Evolutionary conservation across 352 stramenopile genomes (phyloP).

Genomic region (Aphanomyces stellatus): DNA sequence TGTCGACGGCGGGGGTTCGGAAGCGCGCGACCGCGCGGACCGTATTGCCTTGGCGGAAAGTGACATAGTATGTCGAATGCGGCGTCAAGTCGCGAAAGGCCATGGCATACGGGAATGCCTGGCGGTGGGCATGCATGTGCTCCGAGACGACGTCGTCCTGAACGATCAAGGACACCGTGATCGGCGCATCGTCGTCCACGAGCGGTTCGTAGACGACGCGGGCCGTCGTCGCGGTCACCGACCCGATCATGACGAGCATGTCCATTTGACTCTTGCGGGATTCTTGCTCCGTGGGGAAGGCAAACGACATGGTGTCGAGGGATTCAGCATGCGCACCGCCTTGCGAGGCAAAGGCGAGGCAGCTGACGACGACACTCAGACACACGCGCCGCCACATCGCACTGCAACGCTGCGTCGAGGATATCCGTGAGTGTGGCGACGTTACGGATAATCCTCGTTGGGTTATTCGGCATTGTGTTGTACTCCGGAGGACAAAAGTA

Average conservation of each 20-base stretch:
- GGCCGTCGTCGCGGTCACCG: conserved; percentile 34
- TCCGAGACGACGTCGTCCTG: conserved; percentile 14
- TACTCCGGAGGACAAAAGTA: no score
- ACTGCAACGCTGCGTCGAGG: no score
- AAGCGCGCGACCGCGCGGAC: conserved; percentile 29
- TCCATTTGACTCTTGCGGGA: conserved; percentile 5
- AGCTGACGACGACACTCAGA: no score
- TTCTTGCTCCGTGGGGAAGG: not conserved
- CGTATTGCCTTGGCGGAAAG: conserved; percentile 22
- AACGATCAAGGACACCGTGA: conserved; percentile 19
- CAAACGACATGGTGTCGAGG: no score
- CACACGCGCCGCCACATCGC: no score
- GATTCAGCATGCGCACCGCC: no score
- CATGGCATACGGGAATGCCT: conserved; percentile 25
- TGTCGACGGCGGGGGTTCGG: conserved; percentile 23
- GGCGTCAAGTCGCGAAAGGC: conserved; percentile 29
- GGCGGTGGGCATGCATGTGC: not conserved
- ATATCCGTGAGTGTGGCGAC: no score
- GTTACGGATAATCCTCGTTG: no score
- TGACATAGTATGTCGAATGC: conserved; percentile 32
- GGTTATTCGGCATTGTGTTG: no score
- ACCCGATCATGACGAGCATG: conserved; percentile 42
- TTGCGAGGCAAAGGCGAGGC: no score
- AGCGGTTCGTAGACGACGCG: conserved; percentile 41
- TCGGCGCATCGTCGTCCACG: not conserved